Conservation (phyloP, 176 grass and related monocot genomes). For the Oryza meridionalis region DNA sequence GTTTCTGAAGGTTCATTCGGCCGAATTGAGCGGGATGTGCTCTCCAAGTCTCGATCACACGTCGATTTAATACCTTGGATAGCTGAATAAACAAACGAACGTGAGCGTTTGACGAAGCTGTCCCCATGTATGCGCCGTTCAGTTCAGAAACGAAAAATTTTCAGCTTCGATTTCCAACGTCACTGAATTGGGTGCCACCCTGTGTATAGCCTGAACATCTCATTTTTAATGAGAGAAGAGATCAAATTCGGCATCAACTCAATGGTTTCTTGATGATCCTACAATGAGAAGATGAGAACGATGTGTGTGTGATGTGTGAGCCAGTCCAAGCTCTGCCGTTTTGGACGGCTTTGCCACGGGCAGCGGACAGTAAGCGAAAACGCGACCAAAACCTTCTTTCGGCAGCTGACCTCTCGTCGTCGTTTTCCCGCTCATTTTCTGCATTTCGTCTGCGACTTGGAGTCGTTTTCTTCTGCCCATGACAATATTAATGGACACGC, state of each 20-base stretch:
- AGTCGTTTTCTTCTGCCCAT: background rate
- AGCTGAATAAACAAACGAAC: slow-evolving; percentile 38
- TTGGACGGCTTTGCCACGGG: slow-evolving; percentile 44
- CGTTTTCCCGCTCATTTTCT: slow-evolving; percentile 45
- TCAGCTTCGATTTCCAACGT: background rate
- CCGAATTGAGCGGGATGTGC: slow-evolving; percentile 40
- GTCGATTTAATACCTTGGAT: slow-evolving; percentile 27
- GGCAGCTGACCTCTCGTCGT: background rate
- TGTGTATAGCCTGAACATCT: background rate
- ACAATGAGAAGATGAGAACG: background rate
- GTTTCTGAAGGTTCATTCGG: slow-evolving; percentile 10
- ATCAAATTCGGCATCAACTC: background rate
- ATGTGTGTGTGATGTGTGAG: slow-evolving; percentile 4
- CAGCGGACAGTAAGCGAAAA: slow-evolving; percentile 17
- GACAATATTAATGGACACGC: slow-evolving; percentile 47
- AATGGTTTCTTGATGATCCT: background rate
- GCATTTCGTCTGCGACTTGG: slow-evolving; percentile 9
- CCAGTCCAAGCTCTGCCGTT: slow-evolving; percentile 36
- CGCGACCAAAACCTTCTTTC: slow-evolving; percentile 24
- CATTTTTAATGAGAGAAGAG: background rate
- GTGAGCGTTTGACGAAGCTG: slow-evolving; percentile 37
- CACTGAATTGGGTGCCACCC: background rate
- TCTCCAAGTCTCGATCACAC: slow-evolving; percentile 9
- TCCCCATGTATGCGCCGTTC: slow-evolving; percentile 27
- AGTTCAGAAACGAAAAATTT: background rate